Evolutionary conservation across 164 flowering plant species (phyloP).

Genomic region (Vitis labrusca): DNA sequence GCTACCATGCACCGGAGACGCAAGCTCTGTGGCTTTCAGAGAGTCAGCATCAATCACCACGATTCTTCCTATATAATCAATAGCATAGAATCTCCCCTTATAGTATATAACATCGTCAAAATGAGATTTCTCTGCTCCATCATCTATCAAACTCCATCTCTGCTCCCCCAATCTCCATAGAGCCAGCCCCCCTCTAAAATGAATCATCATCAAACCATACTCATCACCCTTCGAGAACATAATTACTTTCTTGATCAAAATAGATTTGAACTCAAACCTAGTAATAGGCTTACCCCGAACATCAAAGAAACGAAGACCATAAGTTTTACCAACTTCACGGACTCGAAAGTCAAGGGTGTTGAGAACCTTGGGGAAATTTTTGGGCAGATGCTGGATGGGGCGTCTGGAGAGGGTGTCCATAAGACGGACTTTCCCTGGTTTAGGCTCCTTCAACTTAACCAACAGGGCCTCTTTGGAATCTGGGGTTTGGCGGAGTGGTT

Average conservation of each 20-base stretch:
- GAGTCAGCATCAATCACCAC: conserved; percentile 11
- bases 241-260: neutral
- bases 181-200: conserved; percentile 2
- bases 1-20: too few relatives aligned
- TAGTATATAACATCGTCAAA: conserved; percentile 17
- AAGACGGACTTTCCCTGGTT: neutral
- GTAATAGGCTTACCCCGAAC: too few relatives aligned
- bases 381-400: neutral
- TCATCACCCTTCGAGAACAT: conserved; percentile 1
- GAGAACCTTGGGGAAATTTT: neutral
- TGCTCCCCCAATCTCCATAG: conserved; percentile 10
- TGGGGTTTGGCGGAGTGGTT: neutral
- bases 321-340: neutral
- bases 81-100: conserved; percentile 16
- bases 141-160: conserved; percentile 4
- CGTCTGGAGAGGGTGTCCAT: neutral
- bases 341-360: neutral
- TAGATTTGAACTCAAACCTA: too few relatives aligned
- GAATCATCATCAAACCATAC: neutral
- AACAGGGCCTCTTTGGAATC: conserved; percentile 5
- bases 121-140: neutral
- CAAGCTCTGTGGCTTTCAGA: too few relatives aligned
- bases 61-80: conserved; percentile 14
- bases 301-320: neutral
- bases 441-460: conserved; percentile 5